Evolutionary conservation across 352 stramenopile species (phyloP), one percentile per base, ranked within the genome.

Genomic region (Globisporangium heterothallicum): DNA sequence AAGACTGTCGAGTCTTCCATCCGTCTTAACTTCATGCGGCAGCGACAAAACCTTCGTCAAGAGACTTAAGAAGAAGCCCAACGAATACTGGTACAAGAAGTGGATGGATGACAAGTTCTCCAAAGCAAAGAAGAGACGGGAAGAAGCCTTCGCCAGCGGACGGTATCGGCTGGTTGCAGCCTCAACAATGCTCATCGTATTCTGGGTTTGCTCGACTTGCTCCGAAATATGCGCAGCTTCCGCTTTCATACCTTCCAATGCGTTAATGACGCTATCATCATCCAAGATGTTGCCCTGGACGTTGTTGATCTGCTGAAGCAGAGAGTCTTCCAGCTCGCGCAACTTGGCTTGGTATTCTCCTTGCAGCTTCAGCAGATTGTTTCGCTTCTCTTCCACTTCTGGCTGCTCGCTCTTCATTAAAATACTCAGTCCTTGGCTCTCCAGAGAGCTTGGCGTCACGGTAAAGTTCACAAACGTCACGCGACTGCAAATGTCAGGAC

Each of bases 381-480:
- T 92, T 45, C 96, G 89, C 63, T 98, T 92, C 56, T 97, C 83
- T 65, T 99, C 97, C 18, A 98, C 86, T 68, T 99, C 97, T 4
- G 98, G 97, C 48, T 98, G 93, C 68, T 99, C 96, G 27, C 82
- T 90, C 59, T 97, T 94, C 12, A 99, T 78, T 40, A 99, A 73
- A 42, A 95, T 78, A 48, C 88, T 98, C 26, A 99, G 64, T 68
- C 89, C 96, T 65, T 99, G 97, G 53, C 86, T 97, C 58, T 99
- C 85, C 22, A 99, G 73, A n/a, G 95, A 98, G 26, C 91, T 98
- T 8, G 96, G 96, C 10, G 97, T 99, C 35, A 99, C 95, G 6
- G 97, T 99, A 61, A 99, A 99, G 72, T 99, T 99, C 14, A 99
- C 87, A 56, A 99, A 89, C 14, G 97, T 99, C 26, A 99, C 96